Base-by-base conservation (phyloP, 192 early-diverging fungal genomes). In the Coemansia sp. region DNA sequence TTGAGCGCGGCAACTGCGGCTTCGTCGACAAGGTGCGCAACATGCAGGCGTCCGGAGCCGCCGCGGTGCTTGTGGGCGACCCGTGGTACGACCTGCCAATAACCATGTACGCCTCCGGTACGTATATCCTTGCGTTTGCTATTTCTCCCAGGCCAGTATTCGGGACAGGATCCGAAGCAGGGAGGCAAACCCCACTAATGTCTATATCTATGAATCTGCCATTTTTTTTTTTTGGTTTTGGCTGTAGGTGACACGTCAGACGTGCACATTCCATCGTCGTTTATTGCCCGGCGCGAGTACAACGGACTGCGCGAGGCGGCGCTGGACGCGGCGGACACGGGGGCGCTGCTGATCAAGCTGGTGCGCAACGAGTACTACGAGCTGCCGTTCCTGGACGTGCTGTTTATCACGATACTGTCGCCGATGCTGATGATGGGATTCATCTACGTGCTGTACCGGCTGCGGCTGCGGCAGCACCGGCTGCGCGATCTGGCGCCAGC, bases 1-100 rank as follows among this genome's bases (percentile, higher is more conserved):
- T 96, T 3, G 83, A 89, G 53, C 84, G 95, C 44, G 95, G 94
- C 40, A 77, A 80, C 17, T 98, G 95, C 63, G 78, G 86, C 0
- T 98, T 98, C 59, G 80, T 89, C 30, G 86, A 90, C 6, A 98
- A 98, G 69, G 86, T 98, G 8, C 79, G 91, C 31, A 83, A 85
- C 26, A 93, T 96, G 92, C 92, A 98, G 75, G 66, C 58, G 6
- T 83, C 83, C 29, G 93, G 93, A 21, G 91, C 90, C 1, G 77
- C 79, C 9, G 91, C 87, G 1, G 93, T 97, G 15, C 79, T 94
- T 21, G 90, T 98, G 12, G 94, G 93, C 14, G 92, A 97, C 62
- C 75, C 79, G 22, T 79, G 81, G 55, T 78, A 78, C n/a, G 79
- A 81, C 35, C 68, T 83, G 34, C 83, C 92, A 31, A 85, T 94